Conservation (phyloP, 78 protist species). For the Dictyostelium capitatum region DNA sequence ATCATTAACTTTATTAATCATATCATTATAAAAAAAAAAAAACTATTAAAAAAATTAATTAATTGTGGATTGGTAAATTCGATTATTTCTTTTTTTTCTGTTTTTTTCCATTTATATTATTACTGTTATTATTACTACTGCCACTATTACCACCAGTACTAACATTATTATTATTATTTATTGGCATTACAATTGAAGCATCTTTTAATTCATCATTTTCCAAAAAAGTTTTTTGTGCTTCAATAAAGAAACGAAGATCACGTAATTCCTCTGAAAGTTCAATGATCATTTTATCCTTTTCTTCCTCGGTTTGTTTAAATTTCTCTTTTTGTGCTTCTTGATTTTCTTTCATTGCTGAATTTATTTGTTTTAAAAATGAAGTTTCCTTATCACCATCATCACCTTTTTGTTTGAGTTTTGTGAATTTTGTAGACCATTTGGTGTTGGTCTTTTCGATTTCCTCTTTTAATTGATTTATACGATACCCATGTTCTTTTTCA, state of each 20-base stretch:
- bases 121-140: not conserved
- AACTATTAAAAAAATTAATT: too few relatives aligned
- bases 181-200: slow-evolving; percentile 40
- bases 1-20: too few relatives aligned
- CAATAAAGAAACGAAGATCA: slow-evolving; percentile 79
- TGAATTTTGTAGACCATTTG: slow-evolving; percentile 21
- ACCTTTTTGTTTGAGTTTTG: slow-evolving; percentile 44
- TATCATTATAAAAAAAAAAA: too few relatives aligned
- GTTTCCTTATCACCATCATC: slow-evolving; percentile 57
- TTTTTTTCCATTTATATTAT: too few relatives aligned
- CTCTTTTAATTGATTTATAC: slow-evolving; percentile 12
- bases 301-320: slow-evolving; percentile 48
- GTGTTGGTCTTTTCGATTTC: slow-evolving; percentile 30
- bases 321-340: too few relatives aligned
- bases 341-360: slow-evolving; percentile 58
- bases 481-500: slow-evolving; percentile 42
- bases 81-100: not conserved
- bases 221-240: slow-evolving; percentile 65
- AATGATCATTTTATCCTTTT: slow-evolving; percentile 28
- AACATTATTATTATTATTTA: not conserved
- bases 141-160: not conserved
- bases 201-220: slow-evolving; percentile 68
- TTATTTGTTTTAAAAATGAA: slow-evolving; percentile 50
- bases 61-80: too few relatives aligned
- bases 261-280: slow-evolving; percentile 56